Conservation (phyloP, 2,329 filamentous ascomycete species). For the Aspergillus tamarii region DNA sequence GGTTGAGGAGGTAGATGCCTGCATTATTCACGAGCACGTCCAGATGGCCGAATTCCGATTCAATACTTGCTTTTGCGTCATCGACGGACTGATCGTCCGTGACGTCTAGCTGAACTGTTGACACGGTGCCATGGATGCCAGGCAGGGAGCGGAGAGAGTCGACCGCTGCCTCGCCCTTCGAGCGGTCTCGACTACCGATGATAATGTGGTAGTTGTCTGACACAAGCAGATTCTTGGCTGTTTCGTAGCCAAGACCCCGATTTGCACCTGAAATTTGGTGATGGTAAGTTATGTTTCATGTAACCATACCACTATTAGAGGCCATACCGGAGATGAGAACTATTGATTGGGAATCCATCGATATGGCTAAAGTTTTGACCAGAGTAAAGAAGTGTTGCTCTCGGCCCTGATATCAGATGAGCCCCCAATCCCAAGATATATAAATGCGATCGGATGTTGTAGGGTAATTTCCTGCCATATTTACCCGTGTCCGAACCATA, state of each 20-base stretch:
- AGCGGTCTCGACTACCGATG: background rate
- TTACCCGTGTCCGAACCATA: no score
- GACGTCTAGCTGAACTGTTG: background rate
- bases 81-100: background rate
- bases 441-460: no score
- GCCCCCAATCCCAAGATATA: no score
- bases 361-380: background rate
- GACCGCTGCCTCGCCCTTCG: background rate
- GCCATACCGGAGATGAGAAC: background rate
- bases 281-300: background rate
- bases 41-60: background rate
- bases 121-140: background rate
- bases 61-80: background rate
- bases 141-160: background rate
- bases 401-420: no score
- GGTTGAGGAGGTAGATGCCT: background rate
- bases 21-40: background rate
- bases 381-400: background rate
- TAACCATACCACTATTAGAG: background rate
- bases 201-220: background rate
- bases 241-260: background rate
- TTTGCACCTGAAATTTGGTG: background rate
- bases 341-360: background rate
- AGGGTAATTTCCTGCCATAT: no score
- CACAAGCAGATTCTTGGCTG: background rate